Conservation (phyloP, 2,329 filamentous ascomycete species). For the Colletotrichum sp. region DNA sequence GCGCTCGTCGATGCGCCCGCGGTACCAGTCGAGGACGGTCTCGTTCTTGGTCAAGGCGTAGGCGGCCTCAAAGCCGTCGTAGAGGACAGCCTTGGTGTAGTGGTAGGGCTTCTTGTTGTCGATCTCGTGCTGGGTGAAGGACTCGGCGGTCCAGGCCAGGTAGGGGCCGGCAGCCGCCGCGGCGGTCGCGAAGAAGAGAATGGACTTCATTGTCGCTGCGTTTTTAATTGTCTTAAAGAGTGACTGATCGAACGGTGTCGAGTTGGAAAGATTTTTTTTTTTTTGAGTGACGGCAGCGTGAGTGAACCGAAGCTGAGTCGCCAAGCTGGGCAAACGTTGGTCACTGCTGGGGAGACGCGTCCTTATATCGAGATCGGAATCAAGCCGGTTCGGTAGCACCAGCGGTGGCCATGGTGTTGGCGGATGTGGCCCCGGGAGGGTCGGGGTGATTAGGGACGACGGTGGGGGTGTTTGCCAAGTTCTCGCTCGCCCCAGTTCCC, state of each 20-base stretch:
- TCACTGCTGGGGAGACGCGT: neutral
- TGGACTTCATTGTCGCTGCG: constrained; percentile 9
- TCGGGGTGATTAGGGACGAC: constrained; percentile 15
- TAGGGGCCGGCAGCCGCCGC: constrained; percentile 27
- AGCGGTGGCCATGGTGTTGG: neutral
- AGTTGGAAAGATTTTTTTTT: neutral
- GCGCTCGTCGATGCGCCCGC: constrained; percentile 46
- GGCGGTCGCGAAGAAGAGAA: constrained; percentile 21
- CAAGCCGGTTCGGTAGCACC: constrained; percentile 9
- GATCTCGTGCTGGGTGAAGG: constrained; percentile 46
- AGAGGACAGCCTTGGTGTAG: constrained; percentile 51
- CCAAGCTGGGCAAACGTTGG: neutral
- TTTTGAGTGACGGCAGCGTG: neutral
- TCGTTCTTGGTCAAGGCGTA: constrained; percentile 49
- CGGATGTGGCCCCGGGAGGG: neutral
- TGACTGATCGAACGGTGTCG: neutral
- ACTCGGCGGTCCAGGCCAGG: constrained; percentile 48
- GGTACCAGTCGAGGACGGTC: constrained; percentile 48
- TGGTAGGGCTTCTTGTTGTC: constrained; percentile 41
- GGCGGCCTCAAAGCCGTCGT: constrained; percentile 50
- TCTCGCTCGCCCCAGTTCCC: neutral
- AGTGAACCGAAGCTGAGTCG: constrained; percentile 9
- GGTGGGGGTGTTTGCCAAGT: neutral
- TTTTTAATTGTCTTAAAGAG: neutral
- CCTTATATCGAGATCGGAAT: constrained; percentile 3